Percentiles rank a stretch among this genome's conserved stretches.
Conservation (phyloP, 192 early-diverging fungal species). For the Coemansia sp. region DNA sequence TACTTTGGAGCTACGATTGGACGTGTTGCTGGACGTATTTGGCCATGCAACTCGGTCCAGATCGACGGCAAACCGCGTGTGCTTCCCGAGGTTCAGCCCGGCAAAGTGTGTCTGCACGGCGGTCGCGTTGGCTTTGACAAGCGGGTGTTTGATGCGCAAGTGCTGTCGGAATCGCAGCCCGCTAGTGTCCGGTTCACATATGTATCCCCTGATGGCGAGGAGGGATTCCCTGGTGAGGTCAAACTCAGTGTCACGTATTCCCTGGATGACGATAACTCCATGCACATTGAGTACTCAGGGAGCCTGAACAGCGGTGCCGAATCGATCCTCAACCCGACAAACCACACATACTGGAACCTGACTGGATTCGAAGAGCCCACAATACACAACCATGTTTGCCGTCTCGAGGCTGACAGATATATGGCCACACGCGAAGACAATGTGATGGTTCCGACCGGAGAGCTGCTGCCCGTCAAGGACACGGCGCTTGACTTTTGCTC, state of each 20-base stretch:
- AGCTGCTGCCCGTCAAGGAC: conserved; percentile 43
- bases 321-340: conserved; percentile 77
- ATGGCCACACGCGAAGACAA: conserved; percentile 58
- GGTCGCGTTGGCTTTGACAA: conserved; percentile 75
- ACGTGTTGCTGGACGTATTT: conserved; percentile 67
- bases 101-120: conserved; percentile 79
- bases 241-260: conserved; percentile 62
- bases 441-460: conserved; percentile 72
- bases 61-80: conserved; percentile 60
- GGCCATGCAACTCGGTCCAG: conserved; percentile 55
- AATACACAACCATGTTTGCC: conserved; percentile 58
- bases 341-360: conserved; percentile 89
- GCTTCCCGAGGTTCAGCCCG: conserved; percentile 68
- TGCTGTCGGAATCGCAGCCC: conserved; percentile 41
- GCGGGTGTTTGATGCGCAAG: conserved; percentile 57
- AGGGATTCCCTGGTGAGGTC: conserved; percentile 78
- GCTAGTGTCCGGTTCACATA: conserved; percentile 60
- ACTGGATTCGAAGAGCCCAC: conserved; percentile 62
- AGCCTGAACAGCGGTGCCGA: conserved; percentile 40
- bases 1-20: conserved; percentile 83
- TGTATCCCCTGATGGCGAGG: conserved; percentile 69
- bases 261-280: conserved; percentile 54
- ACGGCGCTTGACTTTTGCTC: conserved; percentile 60
- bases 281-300: conserved; percentile 57
- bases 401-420: conserved; percentile 51